These are phyloP conservation scores for Aspergillus glaucus DNA, from an alignment of 2,329 filamentous ascomycete species.

Conservation along the genomic window DNA sequence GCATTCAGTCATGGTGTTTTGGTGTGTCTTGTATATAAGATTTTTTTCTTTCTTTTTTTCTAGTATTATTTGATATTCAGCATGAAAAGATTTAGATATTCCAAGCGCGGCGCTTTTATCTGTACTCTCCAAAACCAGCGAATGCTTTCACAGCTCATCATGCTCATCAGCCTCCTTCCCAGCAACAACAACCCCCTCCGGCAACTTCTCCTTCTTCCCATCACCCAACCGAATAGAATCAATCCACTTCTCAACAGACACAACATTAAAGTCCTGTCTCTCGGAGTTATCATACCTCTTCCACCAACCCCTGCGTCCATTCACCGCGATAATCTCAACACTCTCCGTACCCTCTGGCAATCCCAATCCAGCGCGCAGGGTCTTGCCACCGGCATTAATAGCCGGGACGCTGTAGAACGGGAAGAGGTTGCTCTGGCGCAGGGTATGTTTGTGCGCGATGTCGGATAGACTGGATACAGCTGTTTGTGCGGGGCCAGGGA, in stretches of 20 bases:
- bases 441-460: conserved; percentile 67
- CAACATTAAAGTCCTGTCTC: conserved; percentile 45
- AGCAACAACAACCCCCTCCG: conserved; percentile 50
- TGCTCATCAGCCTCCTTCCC: conserved; percentile 33
- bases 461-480: conserved; percentile 62
- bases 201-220: conserved; percentile 69
- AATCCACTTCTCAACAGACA: conserved; percentile 74
- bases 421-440: conserved; percentile 64
- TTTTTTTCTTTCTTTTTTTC: background rate
- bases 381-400: conserved; percentile 51
- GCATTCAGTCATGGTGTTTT: background rate
- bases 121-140: background rate
- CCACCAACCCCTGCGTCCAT: conserved; percentile 82
- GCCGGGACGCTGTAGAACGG: conserved; percentile 72
- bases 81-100: too few species aligned
- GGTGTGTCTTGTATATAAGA: background rate
- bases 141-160: conserved; percentile 37
- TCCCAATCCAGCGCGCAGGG: conserved; percentile 56
- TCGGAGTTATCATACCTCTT: conserved; percentile 58
- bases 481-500: conserved; percentile 38
- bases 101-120: background rate
- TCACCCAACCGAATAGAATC: conserved; percentile 89
- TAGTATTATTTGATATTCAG: background rate
- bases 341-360: conserved; percentile 44
- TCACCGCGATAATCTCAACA: conserved; percentile 72